These are phyloP conservation scores for Agrostemma githago DNA, from an alignment of 148 eudicot species.

Conservation along the genomic window DNA sequence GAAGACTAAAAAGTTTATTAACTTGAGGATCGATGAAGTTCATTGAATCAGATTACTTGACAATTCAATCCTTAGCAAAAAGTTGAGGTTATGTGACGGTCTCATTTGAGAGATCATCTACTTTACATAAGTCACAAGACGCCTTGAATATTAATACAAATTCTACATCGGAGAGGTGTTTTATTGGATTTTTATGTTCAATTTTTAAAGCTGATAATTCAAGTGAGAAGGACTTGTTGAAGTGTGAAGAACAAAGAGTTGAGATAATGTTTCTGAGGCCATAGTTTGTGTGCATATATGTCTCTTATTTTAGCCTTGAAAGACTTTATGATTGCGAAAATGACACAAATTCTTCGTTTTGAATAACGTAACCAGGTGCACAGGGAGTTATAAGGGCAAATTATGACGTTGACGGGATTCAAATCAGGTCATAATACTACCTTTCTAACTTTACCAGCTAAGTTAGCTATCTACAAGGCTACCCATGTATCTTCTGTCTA, in stretches of 20 bases:
- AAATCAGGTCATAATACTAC: no score
- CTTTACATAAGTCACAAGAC: background rate
- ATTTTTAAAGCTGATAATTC: conserved; percentile 15
- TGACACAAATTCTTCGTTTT: background rate
- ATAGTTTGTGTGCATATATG: conserved; percentile 1
- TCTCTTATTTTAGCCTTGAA: background rate
- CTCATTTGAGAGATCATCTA: background rate
- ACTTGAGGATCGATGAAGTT: background rate
- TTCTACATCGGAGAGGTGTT: background rate
- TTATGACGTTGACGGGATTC: no score
- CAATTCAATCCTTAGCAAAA: no score
- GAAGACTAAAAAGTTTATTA: background rate
- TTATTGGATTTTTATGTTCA: background rate
- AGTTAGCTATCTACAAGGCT: no score
- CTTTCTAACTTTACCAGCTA: no score
- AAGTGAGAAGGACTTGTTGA: conserved; percentile 3
- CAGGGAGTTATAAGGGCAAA: no score
- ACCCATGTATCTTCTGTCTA: no score
- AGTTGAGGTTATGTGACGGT: background rate
- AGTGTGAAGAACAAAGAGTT: conserved; percentile 19
- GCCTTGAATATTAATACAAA: background rate
- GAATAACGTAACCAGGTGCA: background rate
- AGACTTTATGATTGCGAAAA: background rate
- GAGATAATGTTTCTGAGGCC: conserved; percentile 44
- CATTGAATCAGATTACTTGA: no score